Conservation (phyloP, 2,329 filamentous ascomycete genomes). For the Paraphaeosphaeria minitans region DNA sequence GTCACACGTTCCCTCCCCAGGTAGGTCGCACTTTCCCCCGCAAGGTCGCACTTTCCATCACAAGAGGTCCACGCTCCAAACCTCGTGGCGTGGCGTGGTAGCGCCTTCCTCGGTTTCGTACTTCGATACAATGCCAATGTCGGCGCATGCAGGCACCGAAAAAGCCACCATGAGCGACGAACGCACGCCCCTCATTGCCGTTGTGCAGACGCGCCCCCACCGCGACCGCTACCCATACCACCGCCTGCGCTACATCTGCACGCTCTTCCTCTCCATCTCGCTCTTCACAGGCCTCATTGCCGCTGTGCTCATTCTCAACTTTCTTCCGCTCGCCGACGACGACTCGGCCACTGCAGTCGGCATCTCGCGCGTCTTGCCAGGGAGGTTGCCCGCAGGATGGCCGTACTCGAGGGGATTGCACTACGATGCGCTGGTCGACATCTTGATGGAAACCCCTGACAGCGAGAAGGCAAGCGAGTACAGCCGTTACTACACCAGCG, state of each 20-base stretch:
- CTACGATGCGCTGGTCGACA: constrained; percentile 60
- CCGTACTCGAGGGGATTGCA: constrained; percentile 53
- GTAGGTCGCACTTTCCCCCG: neutral
- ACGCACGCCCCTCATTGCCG: constrained; percentile 70
- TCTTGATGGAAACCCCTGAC: constrained; percentile 60
- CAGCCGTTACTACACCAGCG: constrained; percentile 58
- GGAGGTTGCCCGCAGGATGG: constrained; percentile 46
- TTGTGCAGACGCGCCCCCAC: constrained; percentile 60
- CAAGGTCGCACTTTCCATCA: no score
- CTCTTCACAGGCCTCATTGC: constrained; percentile 47
- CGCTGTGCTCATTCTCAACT: constrained; percentile 46
- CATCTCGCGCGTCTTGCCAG: constrained; percentile 23
- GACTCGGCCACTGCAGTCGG: constrained; percentile 26
- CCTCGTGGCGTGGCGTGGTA: neutral
- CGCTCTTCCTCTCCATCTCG: constrained; percentile 55
- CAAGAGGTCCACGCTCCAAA: neutral
- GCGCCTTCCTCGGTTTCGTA: neutral
- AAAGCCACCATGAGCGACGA: constrained; percentile 57
- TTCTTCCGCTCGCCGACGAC: constrained; percentile 42
- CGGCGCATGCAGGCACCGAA: constrained; percentile 29
- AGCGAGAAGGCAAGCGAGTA: constrained; percentile 57
- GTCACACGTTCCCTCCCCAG: no score
- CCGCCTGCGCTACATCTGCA: constrained; percentile 69
- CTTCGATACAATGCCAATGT: constrained; percentile 12
- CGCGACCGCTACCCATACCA: constrained; percentile 60